A percentile compares a stretch with the other conserved stretches of the same genome.
Conservation (phyloP, 2,329 filamentous ascomycete species). For the Beauveria sp. region DNA sequence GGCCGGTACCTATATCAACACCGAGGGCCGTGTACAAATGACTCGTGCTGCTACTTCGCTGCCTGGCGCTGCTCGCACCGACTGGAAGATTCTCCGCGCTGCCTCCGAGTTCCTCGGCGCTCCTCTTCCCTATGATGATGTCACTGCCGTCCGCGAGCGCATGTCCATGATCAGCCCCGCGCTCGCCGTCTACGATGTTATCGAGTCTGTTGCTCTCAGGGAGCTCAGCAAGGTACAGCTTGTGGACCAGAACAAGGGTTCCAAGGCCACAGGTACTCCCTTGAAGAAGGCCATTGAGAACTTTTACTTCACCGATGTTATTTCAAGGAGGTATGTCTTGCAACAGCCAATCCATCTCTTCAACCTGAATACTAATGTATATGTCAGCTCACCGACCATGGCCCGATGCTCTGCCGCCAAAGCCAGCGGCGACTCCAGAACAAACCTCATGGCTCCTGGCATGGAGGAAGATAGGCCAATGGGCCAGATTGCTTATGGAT, state of each 20-base stretch:
- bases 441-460: slow-evolving; percentile 71
- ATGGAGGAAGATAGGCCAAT: slow-evolving; percentile 54
- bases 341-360: slow-evolving; percentile 10
- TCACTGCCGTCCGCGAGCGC: slow-evolving; percentile 80
- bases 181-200: slow-evolving; percentile 80
- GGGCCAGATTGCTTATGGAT: slow-evolving; percentile 54
- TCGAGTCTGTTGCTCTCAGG: slow-evolving; percentile 70
- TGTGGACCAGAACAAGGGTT: slow-evolving; percentile 91
- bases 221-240: slow-evolving; percentile 87
- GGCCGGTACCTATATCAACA: slow-evolving; percentile 93
- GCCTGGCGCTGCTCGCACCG: slow-evolving; percentile 82
- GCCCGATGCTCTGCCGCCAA: slow-evolving; percentile 93
- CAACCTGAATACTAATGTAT: slow-evolving; percentile 17
- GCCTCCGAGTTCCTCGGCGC: slow-evolving; percentile 82
- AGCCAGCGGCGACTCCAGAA: slow-evolving; percentile 69
- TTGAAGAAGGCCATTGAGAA: slow-evolving; percentile 85
- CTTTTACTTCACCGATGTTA: slow-evolving; percentile 97
- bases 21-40: slow-evolving; percentile 92
- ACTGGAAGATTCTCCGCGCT: slow-evolving; percentile 98
- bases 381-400: slow-evolving; percentile 85
- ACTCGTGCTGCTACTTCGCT: slow-evolving; percentile 82
- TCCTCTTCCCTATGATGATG: slow-evolving; percentile 86
- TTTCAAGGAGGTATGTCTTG: slow-evolving; percentile 76
- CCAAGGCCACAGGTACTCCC: slow-evolving; percentile 61
- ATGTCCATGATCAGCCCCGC: slow-evolving; percentile 94